A percentile compares a stretch with the other conserved stretches of the same genome.
These are phyloP conservation scores for Saprolegnia parasitica DNA, from an alignment of 352 stramenopile species.

Conservation along the genomic window DNA sequence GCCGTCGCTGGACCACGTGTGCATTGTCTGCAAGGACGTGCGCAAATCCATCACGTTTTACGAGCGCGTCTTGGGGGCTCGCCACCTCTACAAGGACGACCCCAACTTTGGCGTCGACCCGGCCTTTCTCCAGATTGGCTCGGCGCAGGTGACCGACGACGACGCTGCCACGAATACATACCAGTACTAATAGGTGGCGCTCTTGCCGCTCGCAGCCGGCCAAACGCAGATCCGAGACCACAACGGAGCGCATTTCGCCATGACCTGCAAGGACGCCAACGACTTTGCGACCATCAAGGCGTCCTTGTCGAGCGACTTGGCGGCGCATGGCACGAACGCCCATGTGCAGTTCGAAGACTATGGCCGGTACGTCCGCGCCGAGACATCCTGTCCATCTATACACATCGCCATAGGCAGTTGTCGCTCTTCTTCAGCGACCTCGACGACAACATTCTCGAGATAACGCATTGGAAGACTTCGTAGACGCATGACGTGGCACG, in stretches of 20 bases:
- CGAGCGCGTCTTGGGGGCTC: constrained; percentile 3
- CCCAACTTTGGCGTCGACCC: constrained; percentile 12
- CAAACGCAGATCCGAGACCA: constrained; percentile 20
- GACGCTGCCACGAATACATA: no score
- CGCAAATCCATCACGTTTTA: constrained; percentile 19
- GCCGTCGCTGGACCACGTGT: constrained; percentile 21
- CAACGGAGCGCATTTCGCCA: constrained; percentile 24
- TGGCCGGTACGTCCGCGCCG: constrained; percentile 17
- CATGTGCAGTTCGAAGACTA: constrained; percentile 17
- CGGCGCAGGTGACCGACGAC: constrained; percentile 17
- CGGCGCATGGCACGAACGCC: not conserved
- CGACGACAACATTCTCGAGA: constrained; percentile 24
- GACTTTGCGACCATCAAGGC: constrained; percentile 20
- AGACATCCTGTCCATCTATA: no score
- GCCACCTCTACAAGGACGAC: constrained; percentile 26
- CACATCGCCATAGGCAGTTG: constrained; percentile 2
- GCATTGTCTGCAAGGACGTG: constrained; percentile 23
- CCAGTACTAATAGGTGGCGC: constrained; percentile 13
- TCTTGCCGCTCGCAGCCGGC: not conserved
- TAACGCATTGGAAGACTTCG: constrained; percentile 14
- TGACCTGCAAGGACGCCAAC: not conserved
- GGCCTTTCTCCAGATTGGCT: constrained; percentile 13
- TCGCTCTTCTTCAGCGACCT: constrained; percentile 28
- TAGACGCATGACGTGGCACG: no score
- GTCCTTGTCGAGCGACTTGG: constrained; percentile 2